These are phyloP conservation scores for Dinochytrium kinnereticum DNA, from an alignment of 371 early-diverging fungal species.

Conservation along the genomic window DNA sequence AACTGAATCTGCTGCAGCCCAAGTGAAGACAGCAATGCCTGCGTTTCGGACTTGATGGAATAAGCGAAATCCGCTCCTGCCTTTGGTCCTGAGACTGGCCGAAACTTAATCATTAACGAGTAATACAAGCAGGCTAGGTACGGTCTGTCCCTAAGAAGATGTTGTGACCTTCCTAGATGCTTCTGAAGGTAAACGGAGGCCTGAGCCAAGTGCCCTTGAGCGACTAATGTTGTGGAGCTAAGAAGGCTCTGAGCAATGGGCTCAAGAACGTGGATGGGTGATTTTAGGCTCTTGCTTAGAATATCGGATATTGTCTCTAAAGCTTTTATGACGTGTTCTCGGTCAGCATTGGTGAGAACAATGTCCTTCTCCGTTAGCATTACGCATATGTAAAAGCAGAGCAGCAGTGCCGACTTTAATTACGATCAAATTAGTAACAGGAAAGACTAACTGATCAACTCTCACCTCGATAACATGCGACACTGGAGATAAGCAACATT, in stretches of 20 bases:
- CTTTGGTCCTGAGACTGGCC: neutral
- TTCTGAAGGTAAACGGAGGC: neutral
- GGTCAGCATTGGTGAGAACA: neutral
- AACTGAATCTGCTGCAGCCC: neutral
- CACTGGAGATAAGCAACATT: neutral
- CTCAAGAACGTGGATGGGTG: neutral
- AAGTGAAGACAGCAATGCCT: neutral
- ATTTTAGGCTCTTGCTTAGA: neutral
- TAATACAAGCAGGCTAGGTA: neutral
- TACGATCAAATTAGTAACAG: neutral
- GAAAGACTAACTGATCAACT: neutral
- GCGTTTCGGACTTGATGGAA: neutral
- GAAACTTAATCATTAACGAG: neutral
- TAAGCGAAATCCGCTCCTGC: neutral
- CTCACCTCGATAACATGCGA: neutral
- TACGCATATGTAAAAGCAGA: neutral
- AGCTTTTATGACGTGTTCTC: neutral
- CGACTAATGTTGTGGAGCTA: neutral
- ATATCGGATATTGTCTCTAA: neutral
- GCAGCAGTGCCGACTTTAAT: neutral
- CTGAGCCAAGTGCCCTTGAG: neutral
- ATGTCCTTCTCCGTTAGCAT: conserved; percentile 5
- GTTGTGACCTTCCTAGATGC: neutral
- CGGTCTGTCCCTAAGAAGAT: neutral
- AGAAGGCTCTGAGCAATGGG: neutral